A percentile compares a stretch with the other conserved stretches of the same genome.
Conservation (phyloP, 176 grass and related monocot genomes). For the Puya raimondii region DNA sequence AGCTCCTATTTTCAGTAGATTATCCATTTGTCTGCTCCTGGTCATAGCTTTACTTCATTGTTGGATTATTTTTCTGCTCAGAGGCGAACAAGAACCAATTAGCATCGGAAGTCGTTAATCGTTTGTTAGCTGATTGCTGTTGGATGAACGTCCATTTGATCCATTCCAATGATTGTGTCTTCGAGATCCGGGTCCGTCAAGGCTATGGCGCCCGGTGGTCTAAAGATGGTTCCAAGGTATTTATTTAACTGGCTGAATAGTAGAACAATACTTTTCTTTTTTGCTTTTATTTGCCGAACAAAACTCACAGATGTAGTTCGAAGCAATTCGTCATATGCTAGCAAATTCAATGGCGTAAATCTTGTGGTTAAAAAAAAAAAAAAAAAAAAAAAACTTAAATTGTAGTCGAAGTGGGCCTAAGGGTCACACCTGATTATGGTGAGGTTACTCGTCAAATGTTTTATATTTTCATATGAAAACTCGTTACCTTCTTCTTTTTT, state of each 20-base stretch:
- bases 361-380: neutral
- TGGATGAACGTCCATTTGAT: conserved; percentile 84
- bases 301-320: neutral
- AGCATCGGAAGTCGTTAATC: conserved; percentile 44
- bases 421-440: neutral
- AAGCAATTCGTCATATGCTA: neutral
- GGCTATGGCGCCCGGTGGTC: conserved; percentile 92
- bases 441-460: neutral
- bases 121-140: conserved; percentile 47
- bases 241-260: neutral
- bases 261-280: conserved; percentile 1
- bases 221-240: conserved; percentile 74
- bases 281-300: neutral
- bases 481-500: neutral
- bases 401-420: neutral
- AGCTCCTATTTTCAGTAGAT: neutral
- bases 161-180: conserved; percentile 53
- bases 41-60: conserved; percentile 17
- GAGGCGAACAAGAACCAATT: conserved; percentile 58
- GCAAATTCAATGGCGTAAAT: neutral
- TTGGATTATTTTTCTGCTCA: conserved; percentile 27
- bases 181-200: conserved; percentile 70
- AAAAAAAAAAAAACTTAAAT: neutral
- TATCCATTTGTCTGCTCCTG: neutral
- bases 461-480: neutral